Base-by-base conservation (phyloP, 192 early-diverging fungal genomes). In the Umbelopsis sp. region DNA sequence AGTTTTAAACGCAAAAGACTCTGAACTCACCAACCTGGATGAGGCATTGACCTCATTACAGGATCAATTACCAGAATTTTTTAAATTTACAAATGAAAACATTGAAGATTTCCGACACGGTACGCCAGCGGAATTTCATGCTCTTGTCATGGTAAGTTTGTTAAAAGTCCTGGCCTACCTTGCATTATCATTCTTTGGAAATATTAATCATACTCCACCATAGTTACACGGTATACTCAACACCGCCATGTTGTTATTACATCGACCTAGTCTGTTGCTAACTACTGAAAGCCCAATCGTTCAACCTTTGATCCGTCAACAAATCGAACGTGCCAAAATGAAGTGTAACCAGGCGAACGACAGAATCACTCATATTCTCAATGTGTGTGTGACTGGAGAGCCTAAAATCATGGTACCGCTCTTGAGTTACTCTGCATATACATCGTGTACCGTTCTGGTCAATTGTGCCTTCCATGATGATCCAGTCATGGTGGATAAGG, bases 321-420 rank as follows among this genome's bases (percentile, higher is more conserved):
- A 62, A 8, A 32, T 62, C 26, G 56, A 62, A 0, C 24, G 12
- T 8, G 56, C 56, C 26, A 62, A 62, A 34, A 14, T 62, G 25
- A 62, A 62, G 34, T 62, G 56, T 31, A 5, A n/a, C 6, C 17
- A 20, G 12, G 4, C 56, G 7, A 32, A 2, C 20, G 56, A 62
- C 17, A 29, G 56, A 62, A 62, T 62, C 29, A 34, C 31, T 11
- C 56, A 62, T 8, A 62, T 62, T 34, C 26, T 62, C 4, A 62
- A 62, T 62, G 14, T 62, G 4, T 62, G 56, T 34, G 56, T 62
- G 2, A 17, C 56, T 32, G 56, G 26, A 20, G 56, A 62, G 0
- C 16, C 56, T 34, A 62, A 62, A n/a, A 62, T 62, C 31, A 62
- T 62, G 56, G 56, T 62, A 16, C 56, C 56, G 8, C 56, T 62